A percentile compares a stretch with the other conserved stretches of the same genome.
Conservation (phyloP, 305 asterid species). For the Solanum aculeatissimum region DNA sequence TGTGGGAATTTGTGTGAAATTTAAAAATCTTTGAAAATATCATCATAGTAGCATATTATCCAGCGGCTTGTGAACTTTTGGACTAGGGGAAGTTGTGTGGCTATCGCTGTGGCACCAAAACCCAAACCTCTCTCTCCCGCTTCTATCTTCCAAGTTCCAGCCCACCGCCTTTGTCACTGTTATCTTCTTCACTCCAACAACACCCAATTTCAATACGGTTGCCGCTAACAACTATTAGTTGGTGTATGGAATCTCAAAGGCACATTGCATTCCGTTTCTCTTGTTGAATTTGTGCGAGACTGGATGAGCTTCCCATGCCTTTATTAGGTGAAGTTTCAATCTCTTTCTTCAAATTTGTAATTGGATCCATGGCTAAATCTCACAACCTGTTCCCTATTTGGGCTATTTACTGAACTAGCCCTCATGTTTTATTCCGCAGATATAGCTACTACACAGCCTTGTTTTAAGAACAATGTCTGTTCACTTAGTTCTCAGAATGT, state of each 20-base stretch:
- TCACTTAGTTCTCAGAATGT: slow-evolving; percentile 29
- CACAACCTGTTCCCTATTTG: not conserved
- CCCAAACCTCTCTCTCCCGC: not conserved
- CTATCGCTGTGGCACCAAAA: not conserved
- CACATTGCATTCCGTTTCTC: not conserved
- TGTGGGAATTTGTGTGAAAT: not conserved
- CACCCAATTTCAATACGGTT: not conserved
- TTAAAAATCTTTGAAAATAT: not conserved
- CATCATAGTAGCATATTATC: not conserved
- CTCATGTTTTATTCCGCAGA: slow-evolving; percentile 41
- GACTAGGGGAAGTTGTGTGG: slow-evolving; percentile 10
- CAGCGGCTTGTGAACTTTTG: not conserved
- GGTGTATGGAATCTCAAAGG: not conserved
- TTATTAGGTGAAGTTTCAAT: slow-evolving; percentile 21
- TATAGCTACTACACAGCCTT: slow-evolving; percentile 69
- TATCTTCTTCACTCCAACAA: not conserved
- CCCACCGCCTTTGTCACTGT: not conserved
- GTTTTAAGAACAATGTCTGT: slow-evolving; percentile 34
- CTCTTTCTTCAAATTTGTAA: not conserved
- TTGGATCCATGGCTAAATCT: not conserved
- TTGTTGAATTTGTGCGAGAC: slow-evolving; percentile 19
- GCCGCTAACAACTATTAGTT: not conserved
- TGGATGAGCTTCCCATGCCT: slow-evolving; percentile 60
- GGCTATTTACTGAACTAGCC: not conserved
- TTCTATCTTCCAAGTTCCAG: not conserved